Conservation (phyloP, 441 rosid species). For the Erodium trifolium region DNA sequence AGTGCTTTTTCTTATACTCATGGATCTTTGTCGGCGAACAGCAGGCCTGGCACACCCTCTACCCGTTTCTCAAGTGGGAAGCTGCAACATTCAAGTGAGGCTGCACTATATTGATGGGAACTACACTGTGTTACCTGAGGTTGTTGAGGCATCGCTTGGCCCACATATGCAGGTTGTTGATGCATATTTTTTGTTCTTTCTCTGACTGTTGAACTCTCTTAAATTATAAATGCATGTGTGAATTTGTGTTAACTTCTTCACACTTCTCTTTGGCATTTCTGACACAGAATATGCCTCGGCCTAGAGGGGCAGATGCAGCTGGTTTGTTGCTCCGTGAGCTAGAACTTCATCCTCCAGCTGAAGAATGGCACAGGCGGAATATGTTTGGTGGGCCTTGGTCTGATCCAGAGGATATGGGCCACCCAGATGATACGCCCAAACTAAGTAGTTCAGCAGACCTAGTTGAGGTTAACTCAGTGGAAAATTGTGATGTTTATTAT, state of each 20-base stretch:
- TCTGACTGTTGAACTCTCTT: neutral
- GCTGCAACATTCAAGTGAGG: constrained; percentile 83
- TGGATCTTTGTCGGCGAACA: constrained; percentile 96
- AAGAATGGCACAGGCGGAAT: constrained; percentile 98
- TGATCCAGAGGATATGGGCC: constrained; percentile 59
- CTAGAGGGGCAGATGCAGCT: constrained; percentile 99
- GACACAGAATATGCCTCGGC: constrained; percentile 93
- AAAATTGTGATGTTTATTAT: constrained; percentile 43
- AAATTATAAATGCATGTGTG: neutral
- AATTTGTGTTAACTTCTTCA: neutral
- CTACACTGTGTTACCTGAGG: constrained; percentile 96
- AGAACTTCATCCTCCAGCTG: constrained; percentile 97
- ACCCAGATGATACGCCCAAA: constrained; percentile 44
- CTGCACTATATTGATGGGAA: constrained; percentile 96
- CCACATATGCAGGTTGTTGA: constrained; percentile 94
- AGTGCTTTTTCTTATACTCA: constrained; percentile 94
- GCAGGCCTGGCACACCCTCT: constrained; percentile 64
- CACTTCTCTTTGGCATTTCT: neutral
- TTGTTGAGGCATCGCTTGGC: constrained; percentile 98
- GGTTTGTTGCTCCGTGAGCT: constrained; percentile 90
- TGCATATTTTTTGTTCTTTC: neutral
- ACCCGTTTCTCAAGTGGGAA: constrained; percentile 95
- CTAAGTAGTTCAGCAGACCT: constrained; percentile 32
- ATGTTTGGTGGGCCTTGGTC: constrained; percentile 98
- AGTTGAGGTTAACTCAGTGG: constrained; percentile 34